Percentiles rank a stretch among this genome's conserved stretches.
Conservation (phyloP, 2,329 filamentous ascomycete genomes). For the Colletotrichum sp. region DNA sequence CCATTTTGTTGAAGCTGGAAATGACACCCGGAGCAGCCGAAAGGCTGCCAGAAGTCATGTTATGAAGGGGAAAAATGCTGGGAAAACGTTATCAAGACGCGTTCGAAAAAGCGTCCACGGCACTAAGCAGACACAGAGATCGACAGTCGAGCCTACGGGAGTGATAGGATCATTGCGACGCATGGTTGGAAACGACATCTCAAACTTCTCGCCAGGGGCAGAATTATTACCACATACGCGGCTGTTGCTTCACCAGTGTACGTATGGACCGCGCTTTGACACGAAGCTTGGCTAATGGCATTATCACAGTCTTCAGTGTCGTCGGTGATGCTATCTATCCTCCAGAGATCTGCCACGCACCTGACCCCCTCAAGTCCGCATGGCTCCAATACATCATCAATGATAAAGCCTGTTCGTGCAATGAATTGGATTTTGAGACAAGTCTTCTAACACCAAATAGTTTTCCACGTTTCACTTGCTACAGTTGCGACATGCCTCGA, state of each 20-base stretch:
- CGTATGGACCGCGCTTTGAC: rapidly evolving
- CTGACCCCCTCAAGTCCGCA: neutral
- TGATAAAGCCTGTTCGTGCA: neutral
- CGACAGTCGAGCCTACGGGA: neutral
- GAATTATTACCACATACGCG: neutral
- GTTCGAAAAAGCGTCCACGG: neutral
- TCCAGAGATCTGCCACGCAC: neutral
- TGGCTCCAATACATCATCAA: neutral
- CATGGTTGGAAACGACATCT: neutral
- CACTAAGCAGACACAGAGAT: neutral
- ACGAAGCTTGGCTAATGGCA: neutral
- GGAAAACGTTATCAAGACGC: neutral
- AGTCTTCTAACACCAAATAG: rapidly evolving
- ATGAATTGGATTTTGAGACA: rapidly evolving
- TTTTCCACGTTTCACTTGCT: neutral
- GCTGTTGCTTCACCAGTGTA: neutral
- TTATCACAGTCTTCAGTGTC: neutral
- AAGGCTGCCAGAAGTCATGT: neutral
- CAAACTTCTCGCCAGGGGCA: neutral
- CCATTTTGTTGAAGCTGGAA: neutral
- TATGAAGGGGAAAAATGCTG: neutral
- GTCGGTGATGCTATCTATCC: neutral
- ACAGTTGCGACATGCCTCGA: neutral
- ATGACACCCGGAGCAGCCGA: neutral
- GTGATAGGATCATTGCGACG: neutral